A percentile compares a stretch with the other conserved stretches of the same genome.
These are phyloP conservation scores for Russula earlei DNA, from an alignment of 768 basidiomycete genomes.

Conservation along the genomic window DNA sequence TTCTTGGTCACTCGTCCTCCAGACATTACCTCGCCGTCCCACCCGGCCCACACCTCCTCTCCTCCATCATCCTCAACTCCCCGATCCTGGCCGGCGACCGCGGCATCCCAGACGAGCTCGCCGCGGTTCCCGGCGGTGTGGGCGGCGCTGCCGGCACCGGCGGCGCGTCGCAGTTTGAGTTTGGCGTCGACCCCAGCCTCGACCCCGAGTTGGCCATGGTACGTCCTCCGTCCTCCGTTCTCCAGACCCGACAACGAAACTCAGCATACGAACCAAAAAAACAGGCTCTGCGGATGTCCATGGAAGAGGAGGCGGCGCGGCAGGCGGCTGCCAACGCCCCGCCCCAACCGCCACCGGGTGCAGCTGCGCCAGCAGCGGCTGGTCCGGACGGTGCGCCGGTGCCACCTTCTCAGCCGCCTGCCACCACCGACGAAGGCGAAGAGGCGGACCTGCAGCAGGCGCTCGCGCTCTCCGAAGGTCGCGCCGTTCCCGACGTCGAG, in stretches of 20 bases:
- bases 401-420: conserved; percentile 23
- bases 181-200: conserved; percentile 88
- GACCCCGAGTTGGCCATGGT: conserved; percentile 98
- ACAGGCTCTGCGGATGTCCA: conserved; percentile 96
- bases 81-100: conserved; percentile 76
- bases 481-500: conserved; percentile 33
- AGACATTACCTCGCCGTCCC: conserved; percentile 79
- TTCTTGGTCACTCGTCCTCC: not conserved
- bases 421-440: conserved; percentile 54
- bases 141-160: conserved; percentile 30
- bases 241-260: not conserved
- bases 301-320: conserved; percentile 89
- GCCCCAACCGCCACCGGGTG: conserved; percentile 21
- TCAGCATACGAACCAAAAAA: conserved; percentile 25
- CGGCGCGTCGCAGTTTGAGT: conserved; percentile 45
- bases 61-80: conserved; percentile 73
- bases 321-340: conserved; percentile 39
- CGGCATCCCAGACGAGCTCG: conserved; percentile 52
- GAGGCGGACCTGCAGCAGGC: conserved; percentile 71
- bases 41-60: conserved; percentile 70
- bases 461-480: conserved; percentile 60
- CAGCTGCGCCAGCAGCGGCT: conserved; percentile 30
- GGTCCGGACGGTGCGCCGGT: conserved; percentile 28
- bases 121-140: conserved; percentile 37
- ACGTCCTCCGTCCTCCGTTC: conserved; percentile 22